Evolutionary conservation across 2,329 filamentous ascomycete genomes (phyloP), one percentile per base, ranked within the genome.

Genomic region (Epichloe typhina): DNA sequence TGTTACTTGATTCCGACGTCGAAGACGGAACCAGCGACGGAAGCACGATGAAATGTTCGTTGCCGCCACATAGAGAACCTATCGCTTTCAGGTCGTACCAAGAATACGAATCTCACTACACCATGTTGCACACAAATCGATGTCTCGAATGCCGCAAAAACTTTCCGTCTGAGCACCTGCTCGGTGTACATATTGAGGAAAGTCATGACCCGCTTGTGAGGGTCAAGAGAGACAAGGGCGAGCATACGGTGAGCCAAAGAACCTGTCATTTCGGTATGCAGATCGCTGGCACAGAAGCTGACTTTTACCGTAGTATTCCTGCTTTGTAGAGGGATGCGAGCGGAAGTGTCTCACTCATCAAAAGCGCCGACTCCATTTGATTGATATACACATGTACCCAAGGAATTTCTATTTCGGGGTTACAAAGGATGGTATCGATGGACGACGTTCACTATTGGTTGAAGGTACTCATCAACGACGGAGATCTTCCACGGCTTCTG

Each of bases 371-470:
- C 80, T 88, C 64, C 91, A 98, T 71, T 74, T 95, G 57, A 88
- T 95, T 57, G 90, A 95, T 72, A 96, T 95, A 69, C 93, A 98
- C 67, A 77, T 84, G 69, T 98, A 93, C 62, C 91, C 90, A 11
- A 82, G 80, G 63, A 86, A 87, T 60, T 95, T 89, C 68, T 91
- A 94, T 66, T 95, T 94, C 60, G 80, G 82, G 47, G 79, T 97
- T 49, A 84, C 94, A 3, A 87, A 89, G 57, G 82, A 88, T 54
- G 93, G 93, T n/a, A 86, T 96, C 54, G 91, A 96, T 61, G 84
- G 84, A 46, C 80, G 87, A 48, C 82, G 75, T 42, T 95, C 88
- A 17, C 80, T 98, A 68, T 72, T 97, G 12, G 72, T 80, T 46
- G 76, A 83, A n/a, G 66, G 69, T 11, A 67, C 70, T 5, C 71